Base-by-base conservation (phyloP, 192 early-diverging fungal species). In the Linderina pennispora region DNA sequence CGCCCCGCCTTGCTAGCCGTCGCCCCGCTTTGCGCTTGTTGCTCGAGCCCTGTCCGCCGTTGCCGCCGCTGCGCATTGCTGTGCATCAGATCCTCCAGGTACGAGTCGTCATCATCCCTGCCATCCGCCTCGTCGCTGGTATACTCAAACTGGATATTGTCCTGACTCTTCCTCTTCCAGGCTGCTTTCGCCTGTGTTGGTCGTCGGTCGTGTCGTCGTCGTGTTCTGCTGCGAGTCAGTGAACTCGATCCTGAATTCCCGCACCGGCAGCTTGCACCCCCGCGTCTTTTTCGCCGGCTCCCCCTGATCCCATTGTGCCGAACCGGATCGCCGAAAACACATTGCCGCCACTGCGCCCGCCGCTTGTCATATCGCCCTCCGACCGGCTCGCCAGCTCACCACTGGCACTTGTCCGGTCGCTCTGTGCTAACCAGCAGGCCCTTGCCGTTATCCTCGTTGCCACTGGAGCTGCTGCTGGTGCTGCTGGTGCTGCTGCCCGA, bases 241-340 rank as follows among this genome's bases (percentile, higher is more conserved):
- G 11, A 50, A 26, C 11, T 50, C 48, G 19, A 31, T 21, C 33
- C n/a, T 13, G 21, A 60, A 60, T 16, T 53, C 58, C 1, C 61
- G 61, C n/a, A 57, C 43, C 2, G 53, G 53, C 21, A 31, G 15
- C 16, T 60, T 31, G 23, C 48, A 19, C n/a, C 38, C 17, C 14
- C 22, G 37, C 24, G 16, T 48, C 28, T 49, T 4, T 40, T 35
- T 7, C 21, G n/a, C 1, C 53, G 4, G 22, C 35, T 6, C 15
- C 39, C 31, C 51, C 46, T 16, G 44, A 36, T 1, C 63, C 52
- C 64, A 67, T 67, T 4, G 64, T 67, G 21, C 64, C 64, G 20
- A 67, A 67, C 21, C 64, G 56, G 32, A 67, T 67, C 3, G 64
- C 64, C 15, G 64, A 67, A 19, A 67, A 67, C n/a, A 67, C 64